Percentiles rank a stretch among this genome's conserved stretches.
Evolutionary conservation across 257 asterid species (phyloP).

Genomic region (Solanum neorickii): DNA sequence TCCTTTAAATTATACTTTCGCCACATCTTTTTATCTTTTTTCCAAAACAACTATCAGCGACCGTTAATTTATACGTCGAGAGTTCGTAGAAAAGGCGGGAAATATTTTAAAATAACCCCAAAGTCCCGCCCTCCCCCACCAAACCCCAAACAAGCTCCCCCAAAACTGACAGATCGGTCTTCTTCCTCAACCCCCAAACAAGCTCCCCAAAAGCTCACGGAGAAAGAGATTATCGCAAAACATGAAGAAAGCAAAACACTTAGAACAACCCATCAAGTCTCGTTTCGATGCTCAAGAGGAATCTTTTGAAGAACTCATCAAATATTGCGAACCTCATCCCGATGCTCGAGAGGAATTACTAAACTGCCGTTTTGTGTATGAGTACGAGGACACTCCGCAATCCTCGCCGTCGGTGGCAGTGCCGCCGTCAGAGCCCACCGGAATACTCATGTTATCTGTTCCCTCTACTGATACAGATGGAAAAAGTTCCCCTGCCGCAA

Average conservation of each 20-base stretch:
- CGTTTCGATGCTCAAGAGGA: too few species aligned
- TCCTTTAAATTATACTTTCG: too few species aligned
- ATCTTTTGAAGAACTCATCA: neutral
- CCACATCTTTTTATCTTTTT: too few species aligned
- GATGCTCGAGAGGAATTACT: conserved; percentile 20
- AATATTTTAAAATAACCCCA: too few species aligned
- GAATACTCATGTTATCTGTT: conserved; percentile 19
- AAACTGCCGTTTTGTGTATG: conserved; percentile 15
- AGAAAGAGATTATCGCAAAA: neutral
- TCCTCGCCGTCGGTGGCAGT: conserved; percentile 2
- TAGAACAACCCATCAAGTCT: neutral
- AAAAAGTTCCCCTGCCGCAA: neutral
- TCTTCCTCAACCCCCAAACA: neutral
- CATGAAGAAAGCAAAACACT: neutral
- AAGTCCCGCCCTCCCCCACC: too few species aligned
- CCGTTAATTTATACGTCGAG: too few species aligned
- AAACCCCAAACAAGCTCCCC: too few species aligned
- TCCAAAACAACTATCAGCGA: too few species aligned
- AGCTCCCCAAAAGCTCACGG: neutral
- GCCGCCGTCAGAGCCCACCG: conserved; percentile 6
- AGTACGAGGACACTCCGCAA: conserved; percentile 11
- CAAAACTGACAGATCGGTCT: neutral
- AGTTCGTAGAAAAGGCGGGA: too few species aligned
- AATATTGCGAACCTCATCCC: conserved; percentile 9
- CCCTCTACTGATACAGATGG: conserved; percentile 10